These are phyloP conservation scores for Cladophialophora exuberans DNA, from an alignment of 2,329 filamentous ascomycete genomes.

Conservation along the genomic window DNA sequence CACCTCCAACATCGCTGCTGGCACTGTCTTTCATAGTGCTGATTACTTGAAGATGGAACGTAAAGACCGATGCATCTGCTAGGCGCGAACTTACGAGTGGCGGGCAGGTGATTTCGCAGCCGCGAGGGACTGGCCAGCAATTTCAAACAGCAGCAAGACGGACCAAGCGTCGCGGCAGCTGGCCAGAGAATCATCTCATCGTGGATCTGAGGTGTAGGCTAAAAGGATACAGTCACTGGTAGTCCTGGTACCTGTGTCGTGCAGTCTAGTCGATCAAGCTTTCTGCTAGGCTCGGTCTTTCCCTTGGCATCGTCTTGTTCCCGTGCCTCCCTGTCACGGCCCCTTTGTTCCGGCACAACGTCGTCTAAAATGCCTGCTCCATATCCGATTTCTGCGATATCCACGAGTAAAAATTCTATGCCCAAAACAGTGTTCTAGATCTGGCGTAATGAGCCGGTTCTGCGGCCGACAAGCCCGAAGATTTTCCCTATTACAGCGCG, in stretches of 20 bases:
- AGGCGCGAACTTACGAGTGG: not conserved
- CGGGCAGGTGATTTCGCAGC: not conserved
- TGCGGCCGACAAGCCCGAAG: too few species aligned
- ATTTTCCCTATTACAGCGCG: too few species aligned
- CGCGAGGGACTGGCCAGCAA: not conserved
- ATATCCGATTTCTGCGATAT: too few species aligned
- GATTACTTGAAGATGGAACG: not conserved
- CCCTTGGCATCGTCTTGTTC: constrained; percentile 3
- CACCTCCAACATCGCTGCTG: not conserved
- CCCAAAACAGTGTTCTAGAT: too few species aligned
- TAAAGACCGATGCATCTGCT: not conserved
- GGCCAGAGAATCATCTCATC: not conserved
- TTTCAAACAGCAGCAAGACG: not conserved
- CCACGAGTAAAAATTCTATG: too few species aligned
- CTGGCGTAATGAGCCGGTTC: too few species aligned
- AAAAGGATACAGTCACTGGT: too few species aligned
- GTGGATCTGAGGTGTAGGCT: not conserved
- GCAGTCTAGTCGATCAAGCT: too few species aligned
- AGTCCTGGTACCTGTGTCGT: too few species aligned
- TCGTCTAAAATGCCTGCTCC: too few species aligned
- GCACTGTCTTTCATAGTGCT: not conserved
- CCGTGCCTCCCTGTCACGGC: not conserved
- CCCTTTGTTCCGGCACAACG: not conserved
- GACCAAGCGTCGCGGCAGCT: not conserved
- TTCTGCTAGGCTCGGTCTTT: constrained; percentile 12